Conservation (phyloP, 2,329 filamentous ascomycete genomes). For the Colletotrichum liaoningense region DNA sequence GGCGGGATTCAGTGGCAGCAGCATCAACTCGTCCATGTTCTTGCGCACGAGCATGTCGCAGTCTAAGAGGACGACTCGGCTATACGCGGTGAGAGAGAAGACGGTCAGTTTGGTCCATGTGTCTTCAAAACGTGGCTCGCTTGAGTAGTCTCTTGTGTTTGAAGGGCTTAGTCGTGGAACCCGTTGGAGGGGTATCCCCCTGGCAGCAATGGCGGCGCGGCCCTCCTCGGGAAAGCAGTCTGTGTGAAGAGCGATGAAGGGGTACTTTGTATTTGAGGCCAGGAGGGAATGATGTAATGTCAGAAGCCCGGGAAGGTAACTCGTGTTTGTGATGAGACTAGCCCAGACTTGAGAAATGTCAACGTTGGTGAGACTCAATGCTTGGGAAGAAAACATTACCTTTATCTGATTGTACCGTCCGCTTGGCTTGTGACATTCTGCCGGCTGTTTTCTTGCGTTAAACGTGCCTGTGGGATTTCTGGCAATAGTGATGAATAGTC, state of each 20-base stretch:
- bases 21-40: not conserved
- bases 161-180: not conserved
- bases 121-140: conserved; percentile 87
- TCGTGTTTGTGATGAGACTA: not conserved
- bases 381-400: not conserved
- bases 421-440: not conserved
- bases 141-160: conserved; percentile 66
- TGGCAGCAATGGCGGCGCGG: not conserved
- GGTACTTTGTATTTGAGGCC: not conserved
- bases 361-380: not conserved
- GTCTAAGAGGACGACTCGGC: conserved; percentile 84
- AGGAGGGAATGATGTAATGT: not conserved
- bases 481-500: not conserved
- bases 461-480: not conserved
- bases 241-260: not conserved
- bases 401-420: not conserved
- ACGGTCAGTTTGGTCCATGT: conserved; percentile 90
- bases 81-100: conserved; percentile 81
- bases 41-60: conserved; percentile 62
- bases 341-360: not conserved
- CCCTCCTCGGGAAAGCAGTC: not conserved
- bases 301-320: not conserved
- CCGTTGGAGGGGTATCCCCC: not conserved
- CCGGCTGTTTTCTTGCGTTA: not conserved
- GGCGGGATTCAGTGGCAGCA: not conserved